phyloP scores from a whole-genome alignment of 176 grass and related monocot genomes.

The Ampelocalamus luodianensis region DNA sequence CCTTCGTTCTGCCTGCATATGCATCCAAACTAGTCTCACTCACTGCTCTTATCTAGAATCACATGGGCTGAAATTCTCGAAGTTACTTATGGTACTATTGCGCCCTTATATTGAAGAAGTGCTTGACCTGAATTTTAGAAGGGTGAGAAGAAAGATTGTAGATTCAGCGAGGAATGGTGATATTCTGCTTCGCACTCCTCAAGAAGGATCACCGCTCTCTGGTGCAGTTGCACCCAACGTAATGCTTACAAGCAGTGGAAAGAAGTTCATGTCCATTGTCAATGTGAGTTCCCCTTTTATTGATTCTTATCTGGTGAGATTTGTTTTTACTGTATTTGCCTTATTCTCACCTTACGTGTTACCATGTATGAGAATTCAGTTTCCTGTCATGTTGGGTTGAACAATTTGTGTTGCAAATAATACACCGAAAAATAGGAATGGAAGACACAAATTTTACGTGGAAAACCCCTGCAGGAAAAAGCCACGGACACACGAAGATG shows the following conservation, averaged over 20 bases:
- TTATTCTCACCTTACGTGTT: slow-evolving; percentile 20
- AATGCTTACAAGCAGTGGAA: slow-evolving; percentile 77
- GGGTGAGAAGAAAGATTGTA: slow-evolving; percentile 68
- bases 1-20: slow-evolving; percentile 81
- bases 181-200: slow-evolving; percentile 52
- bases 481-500: too few species aligned
- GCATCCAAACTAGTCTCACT: slow-evolving; percentile 77
- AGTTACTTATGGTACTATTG: slow-evolving; percentile 84
- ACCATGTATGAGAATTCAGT: slow-evolving; percentile 24
- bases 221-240: slow-evolving; percentile 55
- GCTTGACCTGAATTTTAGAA: slow-evolving; percentile 94
- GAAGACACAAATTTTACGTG: too few species aligned
- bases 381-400: slow-evolving; percentile 21
- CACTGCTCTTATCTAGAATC: slow-evolving; percentile 81
- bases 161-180: slow-evolving; percentile 75
- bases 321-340: slow-evolving; percentile 32
- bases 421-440: too few species aligned
- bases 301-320: slow-evolving; percentile 33
- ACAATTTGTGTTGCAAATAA: background rate
- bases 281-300: slow-evolving; percentile 61
- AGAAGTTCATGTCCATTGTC: slow-evolving; percentile 86
- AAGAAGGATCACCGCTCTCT: slow-evolving; percentile 55
- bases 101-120: slow-evolving; percentile 87
- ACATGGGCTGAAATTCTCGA: slow-evolving; percentile 83
- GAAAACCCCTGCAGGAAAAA: too few species aligned